A percentile compares a stretch with the other conserved stretches of the same genome.
Evolutionary conservation across 2,329 filamentous ascomycete genomes (phyloP).

Genomic region (Aspergillus neoniger): DNA sequence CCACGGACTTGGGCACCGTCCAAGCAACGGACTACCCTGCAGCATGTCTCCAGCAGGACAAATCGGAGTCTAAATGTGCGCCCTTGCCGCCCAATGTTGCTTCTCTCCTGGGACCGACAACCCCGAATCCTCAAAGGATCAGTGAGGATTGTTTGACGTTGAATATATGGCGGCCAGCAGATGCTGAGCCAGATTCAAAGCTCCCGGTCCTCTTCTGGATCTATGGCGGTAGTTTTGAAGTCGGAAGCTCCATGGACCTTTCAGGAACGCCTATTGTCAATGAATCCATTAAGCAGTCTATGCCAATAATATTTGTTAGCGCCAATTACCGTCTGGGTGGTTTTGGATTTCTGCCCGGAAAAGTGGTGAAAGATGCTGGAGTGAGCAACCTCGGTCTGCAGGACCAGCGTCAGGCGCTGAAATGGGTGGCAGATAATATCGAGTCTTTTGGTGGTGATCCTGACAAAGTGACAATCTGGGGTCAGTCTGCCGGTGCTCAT

Average conservation of each 20-base stretch:
- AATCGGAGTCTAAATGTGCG: neutral
- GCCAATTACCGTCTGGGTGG: constrained; percentile 17
- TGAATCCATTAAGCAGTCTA: neutral
- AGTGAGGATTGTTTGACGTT: constrained; percentile 13
- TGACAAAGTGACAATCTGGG: constrained; percentile 12
- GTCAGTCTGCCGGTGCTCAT: constrained; percentile 13
- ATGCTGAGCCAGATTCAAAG: neutral
- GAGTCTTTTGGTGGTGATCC: constrained; percentile 16
- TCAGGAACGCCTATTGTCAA: neutral
- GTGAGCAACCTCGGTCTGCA: constrained; percentile 14
- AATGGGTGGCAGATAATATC: constrained; percentile 18
- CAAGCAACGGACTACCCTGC: neutral
- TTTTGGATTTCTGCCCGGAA: constrained; percentile 14
- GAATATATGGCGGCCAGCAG: constrained; percentile 10
- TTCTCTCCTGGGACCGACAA: neutral
- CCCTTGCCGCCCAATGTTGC: neutral
- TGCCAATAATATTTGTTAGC: constrained; percentile 10
- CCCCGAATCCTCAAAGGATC: neutral
- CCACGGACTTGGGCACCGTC: neutral
- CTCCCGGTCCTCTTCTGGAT: constrained; percentile 14
- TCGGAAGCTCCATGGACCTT: constrained; percentile 2
- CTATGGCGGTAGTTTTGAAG: constrained; percentile 8
- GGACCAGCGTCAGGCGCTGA: constrained; percentile 12
- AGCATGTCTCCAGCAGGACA: neutral
- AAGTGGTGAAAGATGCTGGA: neutral